Conservation (phyloP, 192 early-diverging fungal species). For the Kappamyces sp. region DNA sequence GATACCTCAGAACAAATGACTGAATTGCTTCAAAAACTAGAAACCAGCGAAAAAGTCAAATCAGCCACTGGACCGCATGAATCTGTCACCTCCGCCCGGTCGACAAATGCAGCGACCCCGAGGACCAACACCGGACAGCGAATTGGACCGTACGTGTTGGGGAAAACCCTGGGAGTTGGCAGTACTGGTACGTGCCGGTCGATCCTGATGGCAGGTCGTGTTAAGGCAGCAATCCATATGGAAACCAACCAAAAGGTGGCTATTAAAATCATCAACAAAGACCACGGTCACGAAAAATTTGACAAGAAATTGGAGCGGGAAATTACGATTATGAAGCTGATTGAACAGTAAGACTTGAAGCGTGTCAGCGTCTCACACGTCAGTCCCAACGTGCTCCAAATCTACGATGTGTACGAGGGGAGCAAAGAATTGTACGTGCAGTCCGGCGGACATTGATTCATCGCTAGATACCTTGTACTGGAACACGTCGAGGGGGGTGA, state of each 20-base stretch:
- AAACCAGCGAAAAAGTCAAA: slow-evolving; percentile 6
- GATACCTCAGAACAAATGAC: slow-evolving; percentile 4
- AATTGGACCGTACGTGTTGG: slow-evolving; percentile 47
- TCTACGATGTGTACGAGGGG: slow-evolving; percentile 57
- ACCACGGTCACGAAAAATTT: slow-evolving; percentile 12
- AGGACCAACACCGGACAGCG: slow-evolving; percentile 22
- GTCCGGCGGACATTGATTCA: background rate
- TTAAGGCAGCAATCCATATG: slow-evolving; percentile 47
- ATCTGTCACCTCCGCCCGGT: background rate
- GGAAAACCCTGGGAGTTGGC: slow-evolving; percentile 50
- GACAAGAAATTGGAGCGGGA: slow-evolving; percentile 50
- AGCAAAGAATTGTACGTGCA: slow-evolving; percentile 43
- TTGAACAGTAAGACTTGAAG: slow-evolving; percentile 39
- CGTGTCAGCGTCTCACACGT: background rate
- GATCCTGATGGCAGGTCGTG: slow-evolving; percentile 30
- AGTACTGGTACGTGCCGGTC: slow-evolving; percentile 38
- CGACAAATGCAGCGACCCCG: slow-evolving; percentile 1
- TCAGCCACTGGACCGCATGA: slow-evolving; percentile 4
- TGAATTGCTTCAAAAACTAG: background rate
- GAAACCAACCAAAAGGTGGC: slow-evolving; percentile 42
- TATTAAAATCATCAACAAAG: slow-evolving; percentile 53
- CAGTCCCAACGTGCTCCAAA: slow-evolving; percentile 42
- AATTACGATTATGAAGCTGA: slow-evolving; percentile 58
- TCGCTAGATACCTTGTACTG: slow-evolving; percentile 53
- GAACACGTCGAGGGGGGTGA: slow-evolving; percentile 69